phyloP scores from a whole-genome alignment of 331 rosid genomes.

The Quercus phellos region DNA sequence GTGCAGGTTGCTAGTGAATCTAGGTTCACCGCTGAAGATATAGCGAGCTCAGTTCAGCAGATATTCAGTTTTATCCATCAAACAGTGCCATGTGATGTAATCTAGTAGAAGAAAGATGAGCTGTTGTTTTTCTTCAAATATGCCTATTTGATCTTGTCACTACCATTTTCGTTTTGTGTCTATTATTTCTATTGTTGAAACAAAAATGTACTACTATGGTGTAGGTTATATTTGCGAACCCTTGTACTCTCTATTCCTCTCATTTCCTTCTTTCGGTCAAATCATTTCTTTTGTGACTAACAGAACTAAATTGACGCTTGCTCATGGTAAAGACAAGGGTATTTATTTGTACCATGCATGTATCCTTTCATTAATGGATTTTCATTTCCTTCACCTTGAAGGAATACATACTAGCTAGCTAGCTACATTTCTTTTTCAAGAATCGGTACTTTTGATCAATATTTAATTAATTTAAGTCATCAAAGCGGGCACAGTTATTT shows the following conservation, averaged over 20 bases:
- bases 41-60: conserved; percentile 89
- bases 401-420: too few species aligned
- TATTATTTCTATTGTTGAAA: not conserved
- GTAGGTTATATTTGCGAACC: not conserved
- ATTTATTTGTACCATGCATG: too few species aligned
- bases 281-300: not conserved
- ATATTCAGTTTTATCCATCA: conserved; percentile 81
- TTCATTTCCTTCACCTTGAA: too few species aligned
- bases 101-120: conserved; percentile 1
- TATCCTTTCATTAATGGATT: too few species aligned
- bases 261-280: not conserved
- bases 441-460: not conserved
- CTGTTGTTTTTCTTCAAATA: not conserved
- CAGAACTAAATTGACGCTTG: too few species aligned
- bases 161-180: conserved; percentile 1
- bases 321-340: not conserved
- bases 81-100: conserved; percentile 52
- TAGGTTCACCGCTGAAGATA: conserved; percentile 86
- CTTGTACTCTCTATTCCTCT: not conserved
- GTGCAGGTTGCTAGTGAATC: conserved; percentile 73
- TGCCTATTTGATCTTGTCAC: conserved; percentile 4
- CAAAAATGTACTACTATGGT: not conserved
- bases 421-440: not conserved
- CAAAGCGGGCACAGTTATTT: not conserved
- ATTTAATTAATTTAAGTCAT: not conserved